These are phyloP conservation scores for Lolium rigidum DNA, from an alignment of 176 grass and related monocot genomes.

Conservation along the genomic window DNA sequence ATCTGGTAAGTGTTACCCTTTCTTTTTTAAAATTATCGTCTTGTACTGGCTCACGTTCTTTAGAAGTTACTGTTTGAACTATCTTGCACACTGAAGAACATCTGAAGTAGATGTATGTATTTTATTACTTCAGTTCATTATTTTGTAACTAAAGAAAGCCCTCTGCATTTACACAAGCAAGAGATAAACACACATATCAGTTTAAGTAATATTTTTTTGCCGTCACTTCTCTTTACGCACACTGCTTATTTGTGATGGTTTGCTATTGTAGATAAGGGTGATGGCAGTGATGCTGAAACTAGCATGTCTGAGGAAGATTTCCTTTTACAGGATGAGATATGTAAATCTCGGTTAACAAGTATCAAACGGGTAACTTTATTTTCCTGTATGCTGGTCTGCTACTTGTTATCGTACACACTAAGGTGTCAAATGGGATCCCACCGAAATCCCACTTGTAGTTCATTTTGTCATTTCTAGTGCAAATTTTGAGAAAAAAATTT, in stretches of 20 bases:
- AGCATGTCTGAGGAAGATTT: conserved; percentile 90
- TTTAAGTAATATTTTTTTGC: neutral
- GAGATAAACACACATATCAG: conserved; percentile 6
- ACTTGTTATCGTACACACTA: conserved; percentile 7
- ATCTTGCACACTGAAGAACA: conserved; percentile 11
- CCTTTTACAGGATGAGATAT: conserved; percentile 97
- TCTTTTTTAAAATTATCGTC: neutral
- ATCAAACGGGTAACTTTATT: conserved; percentile 76
- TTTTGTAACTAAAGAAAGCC: conserved; percentile 27
- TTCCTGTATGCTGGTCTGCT: conserved; percentile 19
- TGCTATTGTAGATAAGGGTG: conserved; percentile 77
- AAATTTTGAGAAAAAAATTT: too few species aligned
- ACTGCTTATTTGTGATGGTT: conserved; percentile 35
- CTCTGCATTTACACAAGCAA: conserved; percentile 25
- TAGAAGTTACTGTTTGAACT: conserved; percentile 12
- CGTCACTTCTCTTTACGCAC: neutral
- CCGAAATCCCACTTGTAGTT: too few species aligned
- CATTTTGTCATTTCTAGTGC: too few species aligned
- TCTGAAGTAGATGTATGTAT: conserved; percentile 32
- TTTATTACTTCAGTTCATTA: conserved; percentile 16
- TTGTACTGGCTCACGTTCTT: conserved; percentile 20
- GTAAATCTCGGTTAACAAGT: conserved; percentile 92
- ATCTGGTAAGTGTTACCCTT: conserved; percentile 59
- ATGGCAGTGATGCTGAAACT: conserved; percentile 88
- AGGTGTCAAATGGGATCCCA: too few species aligned